Evolutionary conservation across 1,284 basidiomycete species (phyloP).

Genomic region (Papiliotrema fonsecae): DNA sequence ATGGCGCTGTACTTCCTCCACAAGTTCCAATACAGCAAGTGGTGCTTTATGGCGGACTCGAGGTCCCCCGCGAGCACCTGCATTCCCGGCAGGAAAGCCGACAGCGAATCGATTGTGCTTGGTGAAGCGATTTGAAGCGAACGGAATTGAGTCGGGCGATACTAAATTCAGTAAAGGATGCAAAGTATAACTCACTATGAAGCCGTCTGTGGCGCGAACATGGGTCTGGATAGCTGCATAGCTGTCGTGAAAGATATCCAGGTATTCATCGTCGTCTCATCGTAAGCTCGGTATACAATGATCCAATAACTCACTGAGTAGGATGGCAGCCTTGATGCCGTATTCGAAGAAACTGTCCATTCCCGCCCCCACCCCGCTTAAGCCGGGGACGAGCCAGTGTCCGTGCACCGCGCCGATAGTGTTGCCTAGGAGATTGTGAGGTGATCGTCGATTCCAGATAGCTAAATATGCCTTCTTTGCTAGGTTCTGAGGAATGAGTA

Average conservation of each 20-base stretch:
- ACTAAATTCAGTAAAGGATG: conserved; percentile 14
- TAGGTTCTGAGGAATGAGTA: conserved; percentile 25
- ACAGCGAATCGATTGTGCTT: conserved; percentile 47
- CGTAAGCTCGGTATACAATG: background rate
- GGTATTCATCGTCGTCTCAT: conserved; percentile 66
- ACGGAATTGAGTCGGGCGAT: conserved; percentile 32
- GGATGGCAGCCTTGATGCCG: conserved; percentile 61
- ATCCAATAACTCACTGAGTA: conserved; percentile 59
- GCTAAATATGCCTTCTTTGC: conserved; percentile 72
- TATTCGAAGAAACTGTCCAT: conserved; percentile 94
- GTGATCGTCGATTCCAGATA: conserved; percentile 80
- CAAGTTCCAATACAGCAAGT: conserved; percentile 81
- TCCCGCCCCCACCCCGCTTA: conserved; percentile 80
- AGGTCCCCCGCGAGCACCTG: conserved; percentile 86
- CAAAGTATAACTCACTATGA: conserved; percentile 60
- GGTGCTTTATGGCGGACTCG: conserved; percentile 78
- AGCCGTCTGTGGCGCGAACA: conserved; percentile 72
- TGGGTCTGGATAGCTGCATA: conserved; percentile 86
- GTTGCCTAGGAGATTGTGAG: conserved; percentile 78
- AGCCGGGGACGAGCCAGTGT: conserved; percentile 57
- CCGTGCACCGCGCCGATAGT: conserved; percentile 66
- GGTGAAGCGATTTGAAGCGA: conserved; percentile 24
- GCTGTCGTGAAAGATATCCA: conserved; percentile 82
- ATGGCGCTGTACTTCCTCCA: conserved; percentile 79
- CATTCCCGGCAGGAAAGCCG: conserved; percentile 51